Conservation (phyloP, 371 early-diverging fungal genomes). For the Chytridiales sp. region DNA sequence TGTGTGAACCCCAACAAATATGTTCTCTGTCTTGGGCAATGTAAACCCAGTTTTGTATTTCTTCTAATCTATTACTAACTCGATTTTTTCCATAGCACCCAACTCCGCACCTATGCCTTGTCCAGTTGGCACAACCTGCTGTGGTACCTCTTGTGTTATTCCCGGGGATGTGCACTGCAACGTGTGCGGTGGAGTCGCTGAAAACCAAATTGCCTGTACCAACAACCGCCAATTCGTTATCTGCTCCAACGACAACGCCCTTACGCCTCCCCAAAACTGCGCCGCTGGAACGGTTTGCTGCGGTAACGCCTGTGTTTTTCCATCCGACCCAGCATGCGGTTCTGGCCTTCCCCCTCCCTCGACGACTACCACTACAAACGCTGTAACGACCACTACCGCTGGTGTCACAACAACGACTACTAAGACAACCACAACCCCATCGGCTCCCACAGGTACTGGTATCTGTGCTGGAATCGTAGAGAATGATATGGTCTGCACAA, state of each 20-base stretch:
- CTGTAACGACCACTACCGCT: background rate
- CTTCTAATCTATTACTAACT: background rate
- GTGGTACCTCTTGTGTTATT: background rate
- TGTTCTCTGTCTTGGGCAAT: too few relatives aligned
- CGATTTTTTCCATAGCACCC: background rate
- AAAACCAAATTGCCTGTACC: background rate
- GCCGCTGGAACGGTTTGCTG: slow-evolving; percentile 15
- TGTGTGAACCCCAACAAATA: slow-evolving; percentile 24
- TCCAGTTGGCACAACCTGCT: background rate
- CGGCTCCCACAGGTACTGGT: background rate
- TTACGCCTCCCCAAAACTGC: background rate
- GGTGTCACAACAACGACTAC: too few relatives aligned
- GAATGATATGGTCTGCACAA: slow-evolving; percentile 9
- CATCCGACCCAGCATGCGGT: slow-evolving; percentile 3
- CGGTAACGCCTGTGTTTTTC: slow-evolving; percentile 3
- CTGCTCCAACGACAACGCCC: background rate
- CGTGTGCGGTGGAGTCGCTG: slow-evolving; percentile 4
- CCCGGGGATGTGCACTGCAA: background rate
- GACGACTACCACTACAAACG: background rate
- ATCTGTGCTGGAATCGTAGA: background rate
- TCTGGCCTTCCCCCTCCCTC: too few relatives aligned
- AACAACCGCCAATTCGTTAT: background rate
- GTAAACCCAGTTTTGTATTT: too few relatives aligned
- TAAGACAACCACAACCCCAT: too few relatives aligned
- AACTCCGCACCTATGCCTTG: background rate